Conservation (phyloP, 352 stramenopile species). For the Phytophthora brassicae region DNA sequence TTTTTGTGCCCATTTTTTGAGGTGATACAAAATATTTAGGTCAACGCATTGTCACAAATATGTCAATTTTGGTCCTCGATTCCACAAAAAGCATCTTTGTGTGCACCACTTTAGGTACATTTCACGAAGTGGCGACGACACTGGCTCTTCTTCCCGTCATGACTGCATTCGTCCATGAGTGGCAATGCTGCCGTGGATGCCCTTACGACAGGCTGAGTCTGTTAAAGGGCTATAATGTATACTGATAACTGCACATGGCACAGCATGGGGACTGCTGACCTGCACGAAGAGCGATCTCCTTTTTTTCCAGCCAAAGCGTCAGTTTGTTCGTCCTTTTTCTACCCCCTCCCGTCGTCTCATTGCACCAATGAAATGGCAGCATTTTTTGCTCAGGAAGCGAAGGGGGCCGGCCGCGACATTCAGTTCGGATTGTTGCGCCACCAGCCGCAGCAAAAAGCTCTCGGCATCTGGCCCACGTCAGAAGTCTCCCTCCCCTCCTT, state of each 20-base stretch:
- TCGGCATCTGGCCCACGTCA: no score
- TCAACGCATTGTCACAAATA: no score
- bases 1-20: no score
- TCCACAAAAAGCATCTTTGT: not conserved
- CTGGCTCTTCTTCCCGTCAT: slow-evolving; percentile 5
- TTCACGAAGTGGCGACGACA: not conserved
- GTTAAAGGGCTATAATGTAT: no score
- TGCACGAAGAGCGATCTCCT: no score
- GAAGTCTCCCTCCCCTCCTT: no score
- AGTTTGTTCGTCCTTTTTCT: slow-evolving; percentile 6
- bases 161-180: no score
- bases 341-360: slow-evolving; percentile 15
- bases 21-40: no score
- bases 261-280: no score
- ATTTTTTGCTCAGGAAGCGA: slow-evolving; percentile 5
- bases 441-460: no score
- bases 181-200: not conserved
- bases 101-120: slow-evolving; percentile 11
- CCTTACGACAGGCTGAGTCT: not conserved
- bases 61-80: no score
- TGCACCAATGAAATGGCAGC: slow-evolving; percentile 28
- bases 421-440: slow-evolving; percentile 45
- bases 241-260: not conserved
- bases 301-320: slow-evolving; percentile 13
- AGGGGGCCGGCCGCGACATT: slow-evolving; percentile 29